Evolutionary conservation across 495 filamentous ascomycete species (phyloP), one percentile per base, ranked within the genome.

Genomic region (Lineolata rhizophorae): DNA sequence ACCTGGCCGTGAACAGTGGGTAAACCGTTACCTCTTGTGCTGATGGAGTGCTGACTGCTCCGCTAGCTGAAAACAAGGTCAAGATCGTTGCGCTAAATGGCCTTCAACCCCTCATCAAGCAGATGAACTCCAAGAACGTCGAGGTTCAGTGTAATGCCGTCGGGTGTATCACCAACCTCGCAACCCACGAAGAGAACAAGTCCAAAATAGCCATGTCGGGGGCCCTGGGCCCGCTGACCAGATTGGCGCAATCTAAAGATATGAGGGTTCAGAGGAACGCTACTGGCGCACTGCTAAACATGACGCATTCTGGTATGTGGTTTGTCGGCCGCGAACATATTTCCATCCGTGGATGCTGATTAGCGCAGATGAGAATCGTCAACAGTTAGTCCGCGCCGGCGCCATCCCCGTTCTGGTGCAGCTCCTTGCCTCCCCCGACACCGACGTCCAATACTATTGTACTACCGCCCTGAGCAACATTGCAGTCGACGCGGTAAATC

Each of bases 61-160:
- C 25, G 32, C 33, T 16, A 19, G 34, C 19, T 3, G 30, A 5
- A 18, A 20, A 21, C 17, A 35, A 35, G 28, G 26, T 34, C 4
- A 58, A 81, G 44, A 95, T 97, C 37, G 87, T 97, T 38, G 64
- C 74, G 27, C 70, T 97, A 9, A 84, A 84, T 44, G 87, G 87
- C 20, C 65, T 97, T 41, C 65, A 68, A 25, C 87, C 90, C 32
- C 66, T 97, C 31, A 97, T 97, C 56, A 74, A 78, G 29, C 90
- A 95, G 54, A 97, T 97, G 87, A 82, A 82, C 62, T 94, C 85
- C 25, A 69, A 74, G n/a, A 97, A 97, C 44, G 87, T 97, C 39
- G 87, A 97, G 53, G 87, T 97, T 20, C 87, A 95, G 52, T 97
- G 87, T 64, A 97, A 97, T 50, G 87, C 87, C 20, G 87, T 97